Evolutionary conservation across 139 green algal species (phyloP).

Genomic region (Tetratostichococcus sp.): DNA sequence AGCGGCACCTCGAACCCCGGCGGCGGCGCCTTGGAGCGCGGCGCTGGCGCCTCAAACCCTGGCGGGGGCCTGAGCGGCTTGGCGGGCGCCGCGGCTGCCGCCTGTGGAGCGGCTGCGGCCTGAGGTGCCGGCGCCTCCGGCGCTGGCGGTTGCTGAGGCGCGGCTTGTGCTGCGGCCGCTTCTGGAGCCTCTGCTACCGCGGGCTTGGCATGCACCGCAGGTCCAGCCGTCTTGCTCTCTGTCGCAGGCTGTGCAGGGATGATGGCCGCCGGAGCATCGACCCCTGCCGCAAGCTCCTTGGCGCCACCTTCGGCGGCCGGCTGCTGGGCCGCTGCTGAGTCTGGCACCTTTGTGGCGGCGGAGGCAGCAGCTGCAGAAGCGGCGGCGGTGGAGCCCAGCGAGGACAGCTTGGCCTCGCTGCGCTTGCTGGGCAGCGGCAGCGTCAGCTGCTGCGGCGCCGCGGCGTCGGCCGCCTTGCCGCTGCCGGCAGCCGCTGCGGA

Average conservation of each 20-base stretch:
- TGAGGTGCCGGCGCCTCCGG: neutral
- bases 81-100: neutral
- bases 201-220: neutral
- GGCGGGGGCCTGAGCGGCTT: neutral
- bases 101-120: neutral
- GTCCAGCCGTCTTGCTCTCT: neutral
- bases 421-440: conserved; percentile 3
- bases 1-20: neutral
- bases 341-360: neutral
- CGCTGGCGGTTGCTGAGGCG: neutral
- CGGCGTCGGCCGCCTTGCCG: conserved; percentile 1
- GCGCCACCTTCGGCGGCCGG: neutral
- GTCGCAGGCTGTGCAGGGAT: neutral
- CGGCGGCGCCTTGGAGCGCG: neutral
- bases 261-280: neutral
- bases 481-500: too few species aligned
- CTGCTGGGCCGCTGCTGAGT: neutral
- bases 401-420: neutral
- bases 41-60: too few species aligned
- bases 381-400: too few species aligned
- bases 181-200: neutral
- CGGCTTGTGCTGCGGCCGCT: neutral
- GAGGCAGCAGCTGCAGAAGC: neutral
- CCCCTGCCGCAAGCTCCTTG: neutral
- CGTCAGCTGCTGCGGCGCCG: neutral